Percentiles rank a stretch among this genome's conserved stretches.
These are phyloP conservation scores for Neobulgaria alba DNA, from an alignment of 2,329 filamentous ascomycete genomes.

Conservation along the genomic window DNA sequence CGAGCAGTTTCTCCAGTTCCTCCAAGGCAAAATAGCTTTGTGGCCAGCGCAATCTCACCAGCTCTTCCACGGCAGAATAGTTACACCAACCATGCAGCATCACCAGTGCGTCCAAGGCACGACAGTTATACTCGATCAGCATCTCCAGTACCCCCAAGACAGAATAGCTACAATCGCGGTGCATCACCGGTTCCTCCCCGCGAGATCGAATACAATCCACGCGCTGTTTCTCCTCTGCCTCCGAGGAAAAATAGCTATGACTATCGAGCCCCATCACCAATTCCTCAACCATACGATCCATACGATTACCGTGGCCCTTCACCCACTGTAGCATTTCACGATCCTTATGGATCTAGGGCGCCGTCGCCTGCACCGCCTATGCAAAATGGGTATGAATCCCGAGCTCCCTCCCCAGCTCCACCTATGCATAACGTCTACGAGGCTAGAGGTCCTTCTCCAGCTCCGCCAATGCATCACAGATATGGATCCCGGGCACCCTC, in stretches of 20 bases:
- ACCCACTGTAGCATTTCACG: constrained; percentile 29
- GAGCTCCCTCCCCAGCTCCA: constrained; percentile 33
- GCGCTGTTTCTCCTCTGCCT: constrained; percentile 33
- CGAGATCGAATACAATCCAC: constrained; percentile 26
- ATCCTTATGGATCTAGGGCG: constrained; percentile 25
- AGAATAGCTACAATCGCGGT: constrained; percentile 30
- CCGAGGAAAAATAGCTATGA: constrained; percentile 26
- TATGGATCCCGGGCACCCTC: constrained; percentile 32
- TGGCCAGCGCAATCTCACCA: constrained; percentile 34
- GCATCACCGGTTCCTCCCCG: constrained; percentile 24
- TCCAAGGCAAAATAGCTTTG: constrained; percentile 21
- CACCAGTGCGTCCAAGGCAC: constrained; percentile 25
- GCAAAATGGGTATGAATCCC: constrained; percentile 32
- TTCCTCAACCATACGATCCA: constrained; percentile 24
- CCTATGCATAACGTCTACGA: constrained; percentile 27
- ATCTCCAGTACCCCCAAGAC: constrained; percentile 26
- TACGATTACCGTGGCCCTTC: constrained; percentile 36
- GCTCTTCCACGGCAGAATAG: constrained; percentile 28
- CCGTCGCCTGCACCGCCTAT: constrained; percentile 26
- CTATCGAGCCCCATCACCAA: constrained; percentile 25
- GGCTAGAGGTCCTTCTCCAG: constrained; percentile 19
- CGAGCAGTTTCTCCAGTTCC: constrained; percentile 8
- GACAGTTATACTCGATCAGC: constrained; percentile 27
- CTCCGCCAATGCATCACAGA: constrained; percentile 24
- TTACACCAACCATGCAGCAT: constrained; percentile 24